Conservation (phyloP, 2,329 filamentous ascomycete genomes). For the Hymenoscyphus fraxineus region DNA sequence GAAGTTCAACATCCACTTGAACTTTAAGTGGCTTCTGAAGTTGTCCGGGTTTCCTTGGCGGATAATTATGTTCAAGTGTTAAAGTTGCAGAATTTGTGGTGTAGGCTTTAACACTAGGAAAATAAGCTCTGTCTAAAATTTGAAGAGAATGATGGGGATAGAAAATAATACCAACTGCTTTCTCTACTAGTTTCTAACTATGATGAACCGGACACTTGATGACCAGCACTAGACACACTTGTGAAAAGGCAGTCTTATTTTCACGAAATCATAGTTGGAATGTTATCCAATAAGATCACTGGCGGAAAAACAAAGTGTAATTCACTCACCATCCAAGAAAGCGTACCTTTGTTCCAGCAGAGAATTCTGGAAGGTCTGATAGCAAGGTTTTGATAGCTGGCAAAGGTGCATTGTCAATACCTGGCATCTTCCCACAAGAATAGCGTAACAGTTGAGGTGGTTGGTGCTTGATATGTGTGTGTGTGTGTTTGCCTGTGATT, state of each 20-base stretch:
- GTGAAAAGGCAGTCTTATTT: not conserved
- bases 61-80: slow-evolving; percentile 64
- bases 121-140: not conserved
- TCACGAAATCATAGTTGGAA: not conserved
- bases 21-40: slow-evolving; percentile 40
- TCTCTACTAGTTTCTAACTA: too few species aligned
- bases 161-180: not conserved
- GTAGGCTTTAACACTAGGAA: slow-evolving; percentile 55
- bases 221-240: not conserved
- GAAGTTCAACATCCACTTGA: slow-evolving; percentile 65
- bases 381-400: slow-evolving; percentile 29
- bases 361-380: slow-evolving; percentile 27
- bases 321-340: slow-evolving; percentile 81
- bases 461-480: not conserved
- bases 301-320: not conserved
- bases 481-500: not conserved
- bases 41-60: slow-evolving; percentile 37
- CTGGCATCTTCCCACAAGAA: slow-evolving; percentile 15
- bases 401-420: slow-evolving; percentile 29
- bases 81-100: slow-evolving; percentile 54
- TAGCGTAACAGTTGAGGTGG: not conserved
- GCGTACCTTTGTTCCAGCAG: slow-evolving; percentile 66
- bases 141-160: not conserved
- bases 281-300: not conserved
- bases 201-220: too few species aligned